Conservation (phyloP, 2,329 filamentous ascomycete genomes). For the Neofusicoccum cordaticola region DNA sequence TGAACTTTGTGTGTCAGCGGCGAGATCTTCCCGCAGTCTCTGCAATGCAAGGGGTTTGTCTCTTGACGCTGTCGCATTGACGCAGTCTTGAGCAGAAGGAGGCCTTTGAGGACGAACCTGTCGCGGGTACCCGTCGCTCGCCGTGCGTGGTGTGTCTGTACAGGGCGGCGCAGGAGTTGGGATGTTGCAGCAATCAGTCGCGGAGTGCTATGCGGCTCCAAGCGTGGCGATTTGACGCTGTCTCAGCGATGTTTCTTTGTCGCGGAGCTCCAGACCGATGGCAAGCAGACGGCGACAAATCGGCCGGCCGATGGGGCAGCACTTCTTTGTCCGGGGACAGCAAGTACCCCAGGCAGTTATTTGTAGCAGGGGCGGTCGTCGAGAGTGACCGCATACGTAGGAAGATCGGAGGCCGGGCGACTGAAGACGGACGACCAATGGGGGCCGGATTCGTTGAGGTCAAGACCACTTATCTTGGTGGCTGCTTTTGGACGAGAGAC, state of each 20-base stretch:
- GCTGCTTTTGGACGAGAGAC: slow-evolving; percentile 33
- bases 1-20: slow-evolving; percentile 10
- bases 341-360: slow-evolving; percentile 34
- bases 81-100: slow-evolving; percentile 31
- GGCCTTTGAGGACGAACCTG: slow-evolving; percentile 30
- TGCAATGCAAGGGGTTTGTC: slow-evolving; percentile 30
- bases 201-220: slow-evolving; percentile 24
- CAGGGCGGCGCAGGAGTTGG: slow-evolving; percentile 7
- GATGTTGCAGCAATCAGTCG: slow-evolving; percentile 29
- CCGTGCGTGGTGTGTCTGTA: slow-evolving; percentile 25
- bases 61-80: slow-evolving; percentile 25
- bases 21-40: neutral
- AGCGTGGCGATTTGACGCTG: slow-evolving; percentile 33
- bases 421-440: slow-evolving; percentile 40
- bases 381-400: slow-evolving; percentile 35
- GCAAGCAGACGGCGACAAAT: slow-evolving; percentile 30
- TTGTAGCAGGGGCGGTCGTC: slow-evolving; percentile 37
- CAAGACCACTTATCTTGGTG: slow-evolving; percentile 29
- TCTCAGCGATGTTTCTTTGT: slow-evolving; percentile 33
- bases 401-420: slow-evolving; percentile 29
- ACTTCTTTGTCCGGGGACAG: slow-evolving; percentile 35
- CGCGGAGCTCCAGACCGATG: slow-evolving; percentile 25
- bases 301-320: slow-evolving; percentile 23
- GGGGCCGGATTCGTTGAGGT: slow-evolving; percentile 36
- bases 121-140: slow-evolving; percentile 34